These are phyloP conservation scores for Halteria grandinella DNA, from an alignment of 73 alveolate species.

Conservation along the genomic window DNA sequence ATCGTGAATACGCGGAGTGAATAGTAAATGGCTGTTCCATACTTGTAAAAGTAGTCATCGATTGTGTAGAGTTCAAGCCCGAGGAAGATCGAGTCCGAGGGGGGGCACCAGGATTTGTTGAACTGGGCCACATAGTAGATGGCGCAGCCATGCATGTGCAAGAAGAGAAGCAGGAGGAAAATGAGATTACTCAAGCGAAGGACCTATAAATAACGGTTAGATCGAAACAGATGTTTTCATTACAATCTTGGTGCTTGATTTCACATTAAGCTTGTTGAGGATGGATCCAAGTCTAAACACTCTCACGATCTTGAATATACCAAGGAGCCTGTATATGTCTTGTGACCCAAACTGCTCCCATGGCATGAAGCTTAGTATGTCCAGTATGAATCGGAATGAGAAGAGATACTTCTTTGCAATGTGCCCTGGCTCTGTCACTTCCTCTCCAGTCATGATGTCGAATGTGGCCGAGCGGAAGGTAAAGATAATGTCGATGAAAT, in stretches of 20 bases:
- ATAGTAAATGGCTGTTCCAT: slow-evolving; percentile 31
- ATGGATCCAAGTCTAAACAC: not conserved
- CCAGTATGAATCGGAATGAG: slow-evolving; percentile 36
- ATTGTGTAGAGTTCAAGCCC: not conserved
- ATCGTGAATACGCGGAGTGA: slow-evolving; percentile 6
- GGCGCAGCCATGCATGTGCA: slow-evolving; percentile 64
- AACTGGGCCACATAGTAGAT: slow-evolving; percentile 47
- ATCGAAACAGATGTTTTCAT: not conserved
- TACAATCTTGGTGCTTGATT: slow-evolving; percentile 6
- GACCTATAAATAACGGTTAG: not conserved
- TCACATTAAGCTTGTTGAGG: slow-evolving; percentile 22
- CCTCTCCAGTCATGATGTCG: slow-evolving; percentile 59
- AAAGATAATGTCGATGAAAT: slow-evolving; percentile 51
- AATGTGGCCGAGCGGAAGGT: slow-evolving; percentile 44
- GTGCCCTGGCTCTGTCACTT: slow-evolving; percentile 45
- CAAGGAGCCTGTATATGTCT: slow-evolving; percentile 11
- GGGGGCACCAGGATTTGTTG: slow-evolving; percentile 65
- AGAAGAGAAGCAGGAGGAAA: slow-evolving; percentile 37
- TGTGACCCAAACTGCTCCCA: not conserved
- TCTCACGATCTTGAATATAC: not conserved
- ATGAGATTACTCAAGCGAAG: not conserved
- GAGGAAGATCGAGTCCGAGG: slow-evolving; percentile 26
- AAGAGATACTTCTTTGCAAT: slow-evolving; percentile 27
- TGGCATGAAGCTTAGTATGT: slow-evolving; percentile 50
- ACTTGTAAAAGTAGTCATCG: not conserved